Percentiles rank a stretch among this genome's conserved stretches.
These are phyloP conservation scores for Apiospora arundinis DNA, from an alignment of 2,329 filamentous ascomycete species.

Conservation along the genomic window DNA sequence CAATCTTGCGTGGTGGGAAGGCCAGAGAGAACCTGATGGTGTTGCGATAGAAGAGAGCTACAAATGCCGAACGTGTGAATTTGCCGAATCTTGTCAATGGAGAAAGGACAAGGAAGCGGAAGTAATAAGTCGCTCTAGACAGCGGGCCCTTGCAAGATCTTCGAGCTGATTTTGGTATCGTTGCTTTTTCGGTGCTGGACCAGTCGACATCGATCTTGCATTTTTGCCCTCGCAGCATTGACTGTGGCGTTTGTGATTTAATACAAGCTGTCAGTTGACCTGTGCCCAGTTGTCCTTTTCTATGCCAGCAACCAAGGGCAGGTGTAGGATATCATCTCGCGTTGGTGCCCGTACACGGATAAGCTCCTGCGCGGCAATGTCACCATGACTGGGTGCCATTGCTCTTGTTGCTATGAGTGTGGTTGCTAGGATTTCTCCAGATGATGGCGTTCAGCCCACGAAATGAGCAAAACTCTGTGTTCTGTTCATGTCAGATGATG, in stretches of 20 bases:
- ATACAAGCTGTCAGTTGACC: neutral
- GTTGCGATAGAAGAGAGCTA: constrained; percentile 85
- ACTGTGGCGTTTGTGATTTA: neutral
- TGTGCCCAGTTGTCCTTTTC: neutral
- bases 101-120: constrained; percentile 72
- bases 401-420: neutral
- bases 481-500: constrained; percentile 10
- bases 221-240: neutral
- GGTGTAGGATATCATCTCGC: neutral
- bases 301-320: neutral
- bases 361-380: neutral
- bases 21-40: constrained; percentile 72
- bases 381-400: neutral
- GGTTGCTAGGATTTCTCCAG: neutral
- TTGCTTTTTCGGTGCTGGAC: neutral
- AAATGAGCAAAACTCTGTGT: constrained; percentile 6
- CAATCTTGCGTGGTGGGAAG: constrained; percentile 89
- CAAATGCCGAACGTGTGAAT: constrained; percentile 88
- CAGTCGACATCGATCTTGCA: neutral
- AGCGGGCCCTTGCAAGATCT: neutral
- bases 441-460: neutral
- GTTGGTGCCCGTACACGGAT: neutral
- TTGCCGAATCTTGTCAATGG: constrained; percentile 81
- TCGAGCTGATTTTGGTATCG: neutral
- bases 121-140: neutral